Conservation (phyloP, 1,284 basidiomycete species). For the Ustilago esculenta region DNA sequence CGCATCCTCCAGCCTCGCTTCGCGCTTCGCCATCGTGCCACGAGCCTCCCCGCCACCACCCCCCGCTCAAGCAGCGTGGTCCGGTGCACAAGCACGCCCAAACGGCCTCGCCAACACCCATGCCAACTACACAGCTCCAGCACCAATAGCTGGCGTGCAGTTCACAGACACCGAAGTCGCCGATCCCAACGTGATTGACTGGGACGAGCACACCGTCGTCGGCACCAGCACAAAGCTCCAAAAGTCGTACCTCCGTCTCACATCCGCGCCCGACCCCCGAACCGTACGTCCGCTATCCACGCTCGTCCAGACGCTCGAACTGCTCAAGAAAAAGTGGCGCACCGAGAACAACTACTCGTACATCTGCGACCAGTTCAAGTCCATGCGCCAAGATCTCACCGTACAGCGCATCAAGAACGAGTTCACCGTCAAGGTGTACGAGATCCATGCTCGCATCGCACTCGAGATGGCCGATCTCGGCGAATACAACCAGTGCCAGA, state of each 20-base stretch:
- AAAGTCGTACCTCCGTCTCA: constrained; percentile 94
- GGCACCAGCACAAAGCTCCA: constrained; percentile 88
- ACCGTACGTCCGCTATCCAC: constrained; percentile 89
- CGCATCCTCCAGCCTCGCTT: constrained; percentile 45
- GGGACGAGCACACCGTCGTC: constrained; percentile 95
- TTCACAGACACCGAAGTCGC: constrained; percentile 40
- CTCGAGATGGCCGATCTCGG: constrained; percentile 96
- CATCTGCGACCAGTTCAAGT: constrained; percentile 98
- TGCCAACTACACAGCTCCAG: constrained; percentile 7
- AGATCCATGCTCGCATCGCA: constrained; percentile 97
- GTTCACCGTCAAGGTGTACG: constrained; percentile 96
- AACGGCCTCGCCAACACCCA: constrained; percentile 16
- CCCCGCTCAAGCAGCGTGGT: constrained; percentile 18
- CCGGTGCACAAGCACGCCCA: constrained; percentile 9
- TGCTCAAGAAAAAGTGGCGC: constrained; percentile 89
- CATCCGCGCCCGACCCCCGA: constrained; percentile 94
- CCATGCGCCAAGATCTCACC: constrained; percentile 93
- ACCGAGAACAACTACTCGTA: constrained; percentile 85
- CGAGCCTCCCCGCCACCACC: neutral
- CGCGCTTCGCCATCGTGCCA: constrained; percentile 36
- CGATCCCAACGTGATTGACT: constrained; percentile 80
- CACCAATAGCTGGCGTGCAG: constrained; percentile 1
- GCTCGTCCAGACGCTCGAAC: constrained; percentile 83
- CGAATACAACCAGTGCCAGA: constrained; percentile 98
- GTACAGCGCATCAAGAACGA: constrained; percentile 99